phyloP scores from a whole-genome alignment of 1,139 yeast genomes.

The Saccharomyces hybrid region DNA sequence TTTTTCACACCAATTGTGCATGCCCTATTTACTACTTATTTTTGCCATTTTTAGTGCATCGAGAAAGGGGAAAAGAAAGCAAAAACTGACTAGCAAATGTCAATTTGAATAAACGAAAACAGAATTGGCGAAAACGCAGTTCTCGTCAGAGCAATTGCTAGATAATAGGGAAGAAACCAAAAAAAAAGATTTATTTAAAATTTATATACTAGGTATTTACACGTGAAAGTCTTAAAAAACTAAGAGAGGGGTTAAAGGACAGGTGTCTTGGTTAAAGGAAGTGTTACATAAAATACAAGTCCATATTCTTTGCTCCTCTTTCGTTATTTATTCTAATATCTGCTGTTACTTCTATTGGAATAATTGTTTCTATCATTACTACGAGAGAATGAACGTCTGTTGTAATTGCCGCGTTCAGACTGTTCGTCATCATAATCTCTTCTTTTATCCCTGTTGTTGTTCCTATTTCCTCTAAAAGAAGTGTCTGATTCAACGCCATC shows the following conservation, averaged over 20 bases:
- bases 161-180: neutral
- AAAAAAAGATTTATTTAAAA: neutral
- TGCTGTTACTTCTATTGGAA: neutral
- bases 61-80: neutral
- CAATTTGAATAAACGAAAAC: neutral
- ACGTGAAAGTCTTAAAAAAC: neutral
- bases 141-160: too few relatives aligned
- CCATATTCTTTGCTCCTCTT: neutral
- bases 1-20: neutral
- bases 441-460: neutral
- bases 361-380: neutral
- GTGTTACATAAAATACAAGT: neutral
- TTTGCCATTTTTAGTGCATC: neutral
- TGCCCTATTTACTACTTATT: neutral
- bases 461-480: neutral
- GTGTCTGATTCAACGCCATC: neutral
- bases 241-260: neutral
- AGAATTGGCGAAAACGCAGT: too few relatives aligned
- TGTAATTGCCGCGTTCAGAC: constrained; percentile 31
- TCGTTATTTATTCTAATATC: neutral
- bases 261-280: neutral
- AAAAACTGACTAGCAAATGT: neutral
- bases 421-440: neutral
- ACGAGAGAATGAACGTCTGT: neutral
- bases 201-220: neutral